Evolutionary conservation across 1,139 yeast species (phyloP).

Genomic region (Suhomyces bokatorum): DNA sequence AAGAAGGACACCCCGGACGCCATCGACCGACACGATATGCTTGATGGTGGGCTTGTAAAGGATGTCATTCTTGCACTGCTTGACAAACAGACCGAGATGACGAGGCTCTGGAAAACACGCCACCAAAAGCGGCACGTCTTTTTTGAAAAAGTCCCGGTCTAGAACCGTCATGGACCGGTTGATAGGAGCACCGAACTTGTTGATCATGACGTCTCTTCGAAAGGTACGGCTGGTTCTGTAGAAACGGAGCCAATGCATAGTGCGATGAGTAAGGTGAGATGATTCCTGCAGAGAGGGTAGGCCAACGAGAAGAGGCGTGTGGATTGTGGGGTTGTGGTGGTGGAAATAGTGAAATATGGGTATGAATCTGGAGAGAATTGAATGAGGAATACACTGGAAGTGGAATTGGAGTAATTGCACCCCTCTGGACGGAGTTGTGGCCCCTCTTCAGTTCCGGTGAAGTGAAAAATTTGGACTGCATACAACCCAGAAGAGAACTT

Average conservation of each 20-base stretch:
- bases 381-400: too few relatives aligned
- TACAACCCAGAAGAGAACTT: too few relatives aligned
- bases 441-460: too few relatives aligned
- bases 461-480: too few relatives aligned
- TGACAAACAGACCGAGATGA: conserved; percentile 55
- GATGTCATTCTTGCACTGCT: conserved; percentile 54
- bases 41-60: conserved; percentile 64
- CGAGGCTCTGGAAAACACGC: conserved; percentile 72
- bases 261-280: conserved; percentile 1
- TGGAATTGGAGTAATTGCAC: too few relatives aligned
- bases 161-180: conserved; percentile 63
- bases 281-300: background rate
- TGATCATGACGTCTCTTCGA: conserved; percentile 19
- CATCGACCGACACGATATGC: conserved; percentile 56
- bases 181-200: conserved; percentile 61
- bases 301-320: background rate
- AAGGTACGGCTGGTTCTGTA: conserved; percentile 7
- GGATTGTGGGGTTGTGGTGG: background rate
- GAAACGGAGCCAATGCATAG: conserved; percentile 6
- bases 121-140: conserved; percentile 58
- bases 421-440: too few relatives aligned
- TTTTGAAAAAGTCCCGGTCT: conserved; percentile 63
- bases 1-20: conserved; percentile 61
- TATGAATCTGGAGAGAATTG: background rate
- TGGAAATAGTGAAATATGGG: background rate